Evolutionary conservation across 2,329 filamentous ascomycete species (phyloP).

Genomic region (Aureobasidium sp.): DNA sequence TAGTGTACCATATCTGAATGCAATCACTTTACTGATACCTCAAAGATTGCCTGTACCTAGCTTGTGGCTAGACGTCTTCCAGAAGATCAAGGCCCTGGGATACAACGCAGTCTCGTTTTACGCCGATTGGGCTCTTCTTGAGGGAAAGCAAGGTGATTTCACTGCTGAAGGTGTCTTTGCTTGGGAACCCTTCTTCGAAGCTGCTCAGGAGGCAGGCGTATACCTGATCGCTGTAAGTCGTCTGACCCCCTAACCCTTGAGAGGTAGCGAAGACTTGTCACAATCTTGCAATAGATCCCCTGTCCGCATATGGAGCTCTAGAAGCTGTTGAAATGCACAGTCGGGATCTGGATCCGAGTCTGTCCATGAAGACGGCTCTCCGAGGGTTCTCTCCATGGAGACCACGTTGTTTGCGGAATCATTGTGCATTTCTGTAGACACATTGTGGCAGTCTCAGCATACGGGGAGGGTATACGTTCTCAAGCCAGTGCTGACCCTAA

Average conservation of each 20-base stretch:
- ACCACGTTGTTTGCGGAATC: not conserved
- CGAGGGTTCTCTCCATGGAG: not conserved
- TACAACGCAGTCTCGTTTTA: slow-evolving; percentile 79
- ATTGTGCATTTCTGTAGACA: not conserved
- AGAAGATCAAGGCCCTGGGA: slow-evolving; percentile 75
- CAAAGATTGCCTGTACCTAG: slow-evolving; percentile 52
- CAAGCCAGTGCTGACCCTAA: not conserved
- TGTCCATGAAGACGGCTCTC: no score
- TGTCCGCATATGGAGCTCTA: no score
- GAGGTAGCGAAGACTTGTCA: no score
- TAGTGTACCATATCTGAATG: no score
- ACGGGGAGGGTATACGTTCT: not conserved
- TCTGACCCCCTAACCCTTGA: no score
- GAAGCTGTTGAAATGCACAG: no score
- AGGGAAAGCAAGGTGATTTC: slow-evolving; percentile 65
- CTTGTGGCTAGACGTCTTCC: slow-evolving; percentile 66
- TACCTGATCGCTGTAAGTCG: slow-evolving; percentile 58
- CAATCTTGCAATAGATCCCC: no score
- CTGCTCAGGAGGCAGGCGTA: slow-evolving; percentile 64
- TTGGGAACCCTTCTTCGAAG: slow-evolving; percentile 68
- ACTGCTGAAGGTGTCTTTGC: slow-evolving; percentile 65
- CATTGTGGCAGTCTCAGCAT: not conserved
- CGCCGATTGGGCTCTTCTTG: slow-evolving; percentile 68
- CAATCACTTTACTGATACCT: not conserved
- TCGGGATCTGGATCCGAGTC: no score